Base-by-base conservation (phyloP, 768 basidiomycete genomes). In the Lentinus tigrinus region DNA sequence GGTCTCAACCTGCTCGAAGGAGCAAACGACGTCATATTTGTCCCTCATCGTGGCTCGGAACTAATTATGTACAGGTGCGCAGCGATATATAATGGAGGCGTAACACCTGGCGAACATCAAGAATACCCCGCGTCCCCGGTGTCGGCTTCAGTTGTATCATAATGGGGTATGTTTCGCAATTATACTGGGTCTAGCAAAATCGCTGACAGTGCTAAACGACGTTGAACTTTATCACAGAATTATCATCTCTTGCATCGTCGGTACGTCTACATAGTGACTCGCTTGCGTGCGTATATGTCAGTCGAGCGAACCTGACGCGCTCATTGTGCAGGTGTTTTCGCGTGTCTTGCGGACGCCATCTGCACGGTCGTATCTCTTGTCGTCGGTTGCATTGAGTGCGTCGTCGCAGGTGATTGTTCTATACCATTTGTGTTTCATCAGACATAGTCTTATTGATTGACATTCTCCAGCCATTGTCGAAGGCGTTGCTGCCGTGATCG, bases 241-340 rank as follows among this genome's bases (percentile, higher is more conserved):
- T 49, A 64, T 64, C 53, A 48, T 60, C 38, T 64, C 63, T 23
- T 64, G 59, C 49, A 58, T 64, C 23, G 53, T 54, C 48, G 60
- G 60, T 61, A 8, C 28, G 49, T 24, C 2, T 19, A 24, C 16
- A 43, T 51, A 31, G 6, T 11, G 31, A 31, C 31, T 31, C 7
- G n/a, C n/a, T n/a, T n/a, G n/a, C n/a, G n/a, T n/a, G n/a, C n/a
- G n/a, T n/a, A 31, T 31, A 11, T 31, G 31, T 31, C 31, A n/a
- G 6, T 31, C 7, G 3, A 31, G 31, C 31, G 7, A 7, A 6
- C 7, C 31, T 1, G 31, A 31, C 31, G 31, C 21, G 40, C 27
- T 17, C 9, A 3, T 7, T 9, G 13, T 24, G 10, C 49, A 61
- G 63, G 57, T 26, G 44, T 61, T 19, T 59, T 64, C 47, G 60